These are phyloP conservation scores for Ophiostoma perfectum DNA, from an alignment of 2,329 filamentous ascomycete genomes.

Conservation along the genomic window DNA sequence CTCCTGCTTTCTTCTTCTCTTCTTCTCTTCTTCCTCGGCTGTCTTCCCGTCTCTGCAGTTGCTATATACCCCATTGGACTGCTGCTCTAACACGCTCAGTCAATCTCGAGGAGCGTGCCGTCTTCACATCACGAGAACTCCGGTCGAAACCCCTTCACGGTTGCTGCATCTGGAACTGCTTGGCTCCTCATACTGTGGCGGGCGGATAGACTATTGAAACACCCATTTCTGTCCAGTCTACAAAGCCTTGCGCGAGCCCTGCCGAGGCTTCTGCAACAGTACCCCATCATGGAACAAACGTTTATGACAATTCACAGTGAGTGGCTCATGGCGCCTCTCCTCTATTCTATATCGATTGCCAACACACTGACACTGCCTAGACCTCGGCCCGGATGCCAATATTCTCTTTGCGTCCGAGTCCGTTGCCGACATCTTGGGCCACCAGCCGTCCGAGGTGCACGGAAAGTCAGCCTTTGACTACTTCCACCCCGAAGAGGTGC, in stretches of 20 bases:
- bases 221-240: neutral
- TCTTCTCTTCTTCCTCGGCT: neutral
- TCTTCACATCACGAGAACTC: too few relatives aligned
- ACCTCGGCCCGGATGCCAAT: slow-evolving; percentile 67
- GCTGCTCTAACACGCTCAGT: too few relatives aligned
- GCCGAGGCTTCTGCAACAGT: slow-evolving; percentile 1
- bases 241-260: slow-evolving; percentile 24
- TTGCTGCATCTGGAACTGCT: too few relatives aligned
- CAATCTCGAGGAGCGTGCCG: too few relatives aligned
- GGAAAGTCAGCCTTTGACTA: slow-evolving; percentile 78
- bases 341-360: neutral
- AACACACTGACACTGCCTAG: slow-evolving; percentile 39
- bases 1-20: neutral
- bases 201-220: neutral
- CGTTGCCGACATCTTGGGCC: slow-evolving; percentile 76
- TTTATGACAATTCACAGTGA: slow-evolving; percentile 88
- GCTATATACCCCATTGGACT: too few relatives aligned
- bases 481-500: slow-evolving; percentile 76
- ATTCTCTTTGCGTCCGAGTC: slow-evolving; percentile 82
- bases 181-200: neutral
- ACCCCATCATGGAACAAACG: slow-evolving; percentile 64
- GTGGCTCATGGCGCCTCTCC: slow-evolving; percentile 32
- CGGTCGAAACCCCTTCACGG: too few relatives aligned
- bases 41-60: neutral
- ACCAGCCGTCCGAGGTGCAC: slow-evolving; percentile 67